Evolutionary conservation across 2,329 filamentous ascomycete species (phyloP), one percentile per base, ranked within the genome.

Genomic region (Fusarium secorum): DNA sequence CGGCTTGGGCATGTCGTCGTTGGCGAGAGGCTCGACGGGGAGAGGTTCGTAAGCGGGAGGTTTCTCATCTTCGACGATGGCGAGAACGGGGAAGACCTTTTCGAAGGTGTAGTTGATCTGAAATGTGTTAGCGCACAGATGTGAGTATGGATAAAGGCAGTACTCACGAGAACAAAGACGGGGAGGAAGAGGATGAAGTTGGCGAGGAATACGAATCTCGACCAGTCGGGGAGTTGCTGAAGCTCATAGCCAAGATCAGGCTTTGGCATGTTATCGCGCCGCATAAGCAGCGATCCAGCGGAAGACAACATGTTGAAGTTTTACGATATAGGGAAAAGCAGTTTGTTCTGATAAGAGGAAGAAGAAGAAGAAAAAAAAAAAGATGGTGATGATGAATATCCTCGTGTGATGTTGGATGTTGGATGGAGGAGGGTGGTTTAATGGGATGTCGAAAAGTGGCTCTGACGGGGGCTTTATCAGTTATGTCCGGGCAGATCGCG

Each of bases 51-150:
- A 89, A 32, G 83, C 82, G 9, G 87, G 86, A 53, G 86, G 85
- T 57, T 83, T 83, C 55, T 88, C 86, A 79, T 89, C 85, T 75
- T 89, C 87, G 72, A 89, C 79, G 68, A 88, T 88, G 77, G 87
- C 85, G 66, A 89, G 83, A 59, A 85, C 83, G 46, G 86, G 84
- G 75, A 85, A 87, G 74, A 89, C 76, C 60, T 79, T 78, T 57
- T 81, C 77, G 53, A 89, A 77, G 14, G 86, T 86, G 80, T 89
- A 89, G 60, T 78, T 74, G 67, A 84, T 71, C 85, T 88, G 24
- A 13, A 0, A 42, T 7, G 15, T 18, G 9, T 42, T 38, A 60
- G 51, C 48, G 51, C 60, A 18, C 5, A 11, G 18, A n/a, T 3
- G 14, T 2, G 44, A 30, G 15, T 11, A 49, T 22, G 2, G 18